Evolutionary conservation across 352 stramenopile species (phyloP).

Genomic region (Phytophthora niederhauseri): DNA sequence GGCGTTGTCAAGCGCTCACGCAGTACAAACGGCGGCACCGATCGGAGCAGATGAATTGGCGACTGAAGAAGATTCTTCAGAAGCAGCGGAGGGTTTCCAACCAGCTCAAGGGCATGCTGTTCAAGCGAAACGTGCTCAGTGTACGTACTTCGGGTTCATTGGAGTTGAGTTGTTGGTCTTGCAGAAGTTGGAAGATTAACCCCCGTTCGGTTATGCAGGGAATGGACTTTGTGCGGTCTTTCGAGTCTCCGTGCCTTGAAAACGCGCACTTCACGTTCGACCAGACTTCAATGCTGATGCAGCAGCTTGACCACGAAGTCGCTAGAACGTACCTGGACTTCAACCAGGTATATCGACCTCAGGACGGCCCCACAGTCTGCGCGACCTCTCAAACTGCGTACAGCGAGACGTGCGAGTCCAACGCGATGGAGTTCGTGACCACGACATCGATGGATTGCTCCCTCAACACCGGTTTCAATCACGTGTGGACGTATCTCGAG

Average conservation of each 20-base stretch:
- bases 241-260: conserved; percentile 6
- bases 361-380: background rate
- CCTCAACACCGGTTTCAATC: conserved; percentile 7
- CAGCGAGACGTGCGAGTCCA: conserved; percentile 17
- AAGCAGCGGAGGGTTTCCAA: conserved; percentile 1
- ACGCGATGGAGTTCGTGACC: conserved; percentile 22
- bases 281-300: conserved; percentile 3
- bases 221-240: conserved; percentile 15
- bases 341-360: conserved; percentile 11
- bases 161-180: too few relatives aligned
- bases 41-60: conserved; percentile 12
- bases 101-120: conserved; percentile 5
- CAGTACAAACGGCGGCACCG: conserved; percentile 13
- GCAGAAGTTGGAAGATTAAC: background rate
- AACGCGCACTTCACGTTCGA: background rate
- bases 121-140: conserved; percentile 16
- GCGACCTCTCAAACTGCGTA: conserved; percentile 7
- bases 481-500: conserved; percentile 27
- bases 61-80: conserved; percentile 9
- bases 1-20: conserved; percentile 9
- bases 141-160: conserved; percentile 7
- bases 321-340: conserved; percentile 16
- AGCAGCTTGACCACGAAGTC: conserved; percentile 28
- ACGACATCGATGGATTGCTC: conserved; percentile 23
- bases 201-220: conserved; percentile 5